Conservation (phyloP, 2,329 filamentous ascomycete genomes). For the Rutstroemia sp. region DNA sequence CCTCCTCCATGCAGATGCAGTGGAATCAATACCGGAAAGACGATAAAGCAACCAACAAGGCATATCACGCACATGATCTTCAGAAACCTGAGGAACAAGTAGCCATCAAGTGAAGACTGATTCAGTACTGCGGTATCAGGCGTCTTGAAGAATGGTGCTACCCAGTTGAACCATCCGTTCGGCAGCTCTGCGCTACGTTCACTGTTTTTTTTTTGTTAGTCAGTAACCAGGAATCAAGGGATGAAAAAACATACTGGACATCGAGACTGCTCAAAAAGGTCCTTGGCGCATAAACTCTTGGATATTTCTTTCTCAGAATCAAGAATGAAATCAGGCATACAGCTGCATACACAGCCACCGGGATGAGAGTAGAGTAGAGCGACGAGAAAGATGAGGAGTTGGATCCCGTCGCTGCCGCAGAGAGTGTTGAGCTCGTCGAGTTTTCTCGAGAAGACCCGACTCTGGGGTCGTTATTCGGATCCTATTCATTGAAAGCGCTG, state of each 20-base stretch:
- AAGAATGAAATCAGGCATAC: conserved; percentile 47
- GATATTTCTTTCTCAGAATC: conserved; percentile 38
- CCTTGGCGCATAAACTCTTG: conserved; percentile 49
- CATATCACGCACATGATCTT: conserved; percentile 54
- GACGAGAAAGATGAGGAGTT: conserved; percentile 36
- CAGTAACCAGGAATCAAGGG: neutral
- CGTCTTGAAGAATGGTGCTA: conserved; percentile 28
- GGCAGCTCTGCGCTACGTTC: conserved; percentile 28
- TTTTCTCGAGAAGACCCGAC: conserved; percentile 38
- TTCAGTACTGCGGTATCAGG: conserved; percentile 42
- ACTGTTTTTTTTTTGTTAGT: conserved; percentile 17
- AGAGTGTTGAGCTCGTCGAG: conserved; percentile 26
- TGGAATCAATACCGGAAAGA: conserved; percentile 58
- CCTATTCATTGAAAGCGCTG: conserved; percentile 6
- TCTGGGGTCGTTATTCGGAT: conserved; percentile 31
- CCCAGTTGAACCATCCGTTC: conserved; percentile 31
- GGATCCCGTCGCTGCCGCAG: conserved; percentile 30
- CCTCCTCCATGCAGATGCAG: conserved; percentile 55
- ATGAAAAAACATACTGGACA: conserved; percentile 34
- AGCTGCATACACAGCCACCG: conserved; percentile 41
- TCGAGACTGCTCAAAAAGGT: conserved; percentile 42
- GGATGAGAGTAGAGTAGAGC: conserved; percentile 45
- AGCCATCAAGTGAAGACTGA: conserved; percentile 59
- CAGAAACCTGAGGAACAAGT: conserved; percentile 57
- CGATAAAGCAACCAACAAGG: conserved; percentile 53